Evolutionary conservation across 2,329 filamentous ascomycete genomes (phyloP).

Genomic region (Sclerotinia subarctica): DNA sequence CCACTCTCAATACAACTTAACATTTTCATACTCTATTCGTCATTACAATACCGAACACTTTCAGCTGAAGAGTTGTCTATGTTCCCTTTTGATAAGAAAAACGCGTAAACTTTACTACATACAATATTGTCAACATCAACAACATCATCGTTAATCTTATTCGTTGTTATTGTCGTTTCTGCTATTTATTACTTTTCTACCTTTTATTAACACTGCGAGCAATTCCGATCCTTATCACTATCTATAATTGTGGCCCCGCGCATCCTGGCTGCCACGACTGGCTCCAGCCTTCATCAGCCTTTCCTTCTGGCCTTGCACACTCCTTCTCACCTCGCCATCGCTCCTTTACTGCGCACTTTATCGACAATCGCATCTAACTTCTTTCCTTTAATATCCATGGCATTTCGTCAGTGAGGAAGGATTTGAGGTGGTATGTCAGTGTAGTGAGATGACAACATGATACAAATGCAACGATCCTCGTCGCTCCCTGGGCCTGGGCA

Average conservation of each 20-base stretch:
- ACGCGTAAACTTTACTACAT: not conserved
- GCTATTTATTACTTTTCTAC: not conserved
- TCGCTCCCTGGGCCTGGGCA: conserved; percentile 39
- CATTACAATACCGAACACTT: not conserved
- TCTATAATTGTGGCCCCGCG: conserved; percentile 12
- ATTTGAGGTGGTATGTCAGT: conserved; percentile 8
- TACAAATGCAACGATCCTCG: conserved; percentile 40
- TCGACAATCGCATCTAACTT: not conserved
- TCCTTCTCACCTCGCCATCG: conserved; percentile 3
- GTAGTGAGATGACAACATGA: conserved; percentile 39
- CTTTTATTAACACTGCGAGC: not conserved
- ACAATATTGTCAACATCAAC: not conserved
- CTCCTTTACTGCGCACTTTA: conserved; percentile 1
- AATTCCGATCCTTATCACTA: conserved; percentile 8
- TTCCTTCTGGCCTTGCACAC: conserved; percentile 4
- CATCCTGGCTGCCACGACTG: conserved; percentile 13
- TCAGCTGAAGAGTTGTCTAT: conserved; percentile 6
- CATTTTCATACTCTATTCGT: not conserved
- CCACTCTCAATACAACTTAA: not conserved
- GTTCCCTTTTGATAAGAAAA: not conserved
- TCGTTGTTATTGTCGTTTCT: not conserved
- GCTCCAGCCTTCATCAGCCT: conserved; percentile 19
- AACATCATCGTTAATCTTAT: not conserved
- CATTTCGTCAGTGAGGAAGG: not conserved
- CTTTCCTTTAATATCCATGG: not conserved